phyloP scores from a whole-genome alignment of 2,329 filamentous ascomycete species.

The Sporothrix luriei region DNA sequence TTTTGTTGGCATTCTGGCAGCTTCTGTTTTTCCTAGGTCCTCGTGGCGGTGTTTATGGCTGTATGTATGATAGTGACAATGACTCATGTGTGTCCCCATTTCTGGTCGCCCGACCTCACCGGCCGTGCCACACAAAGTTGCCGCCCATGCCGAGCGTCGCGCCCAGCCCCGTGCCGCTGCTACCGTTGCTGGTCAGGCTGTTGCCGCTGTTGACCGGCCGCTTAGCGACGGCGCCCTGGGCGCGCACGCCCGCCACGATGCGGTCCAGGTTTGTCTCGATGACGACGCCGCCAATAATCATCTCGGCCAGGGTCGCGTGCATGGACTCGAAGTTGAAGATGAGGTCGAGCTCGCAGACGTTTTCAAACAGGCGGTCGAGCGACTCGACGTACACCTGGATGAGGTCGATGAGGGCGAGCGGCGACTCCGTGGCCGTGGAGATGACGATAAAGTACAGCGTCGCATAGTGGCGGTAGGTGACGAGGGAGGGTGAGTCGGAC shows the following conservation, averaged over 20 bases:
- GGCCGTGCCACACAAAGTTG: slow-evolving; percentile 58
- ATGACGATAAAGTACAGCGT: slow-evolving; percentile 99
- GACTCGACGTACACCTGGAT: slow-evolving; percentile 99
- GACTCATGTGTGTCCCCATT: not conserved
- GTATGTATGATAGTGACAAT: not conserved
- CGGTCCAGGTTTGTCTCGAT: slow-evolving; percentile 88
- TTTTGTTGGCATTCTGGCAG: slow-evolving; percentile 1
- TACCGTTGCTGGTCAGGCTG: slow-evolving; percentile 41
- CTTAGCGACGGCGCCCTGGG: slow-evolving; percentile 76
- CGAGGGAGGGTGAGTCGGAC: slow-evolving; percentile 81
- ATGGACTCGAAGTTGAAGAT: slow-evolving; percentile 99
- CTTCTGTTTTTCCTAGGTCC: not conserved
- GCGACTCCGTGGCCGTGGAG: slow-evolving; percentile 92
- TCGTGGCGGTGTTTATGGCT: not conserved
- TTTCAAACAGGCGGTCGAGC: slow-evolving; percentile 92
- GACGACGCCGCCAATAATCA: slow-evolving; percentile 94
- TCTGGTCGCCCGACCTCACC: slow-evolving; percentile 36
- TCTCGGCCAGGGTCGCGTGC: slow-evolving; percentile 86
- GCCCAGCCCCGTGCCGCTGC: slow-evolving; percentile 53
- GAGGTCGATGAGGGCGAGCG: slow-evolving; percentile 89
- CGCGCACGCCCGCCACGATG: slow-evolving; percentile 81
- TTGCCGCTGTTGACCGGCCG: slow-evolving; percentile 72
- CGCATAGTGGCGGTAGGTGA: slow-evolving; percentile 97
- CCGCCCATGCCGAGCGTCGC: slow-evolving; percentile 59
- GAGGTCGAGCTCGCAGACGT: slow-evolving; percentile 95